Evolutionary conservation across 495 filamentous ascomycete species (phyloP).

Genomic region (Tuber magnatum): DNA sequence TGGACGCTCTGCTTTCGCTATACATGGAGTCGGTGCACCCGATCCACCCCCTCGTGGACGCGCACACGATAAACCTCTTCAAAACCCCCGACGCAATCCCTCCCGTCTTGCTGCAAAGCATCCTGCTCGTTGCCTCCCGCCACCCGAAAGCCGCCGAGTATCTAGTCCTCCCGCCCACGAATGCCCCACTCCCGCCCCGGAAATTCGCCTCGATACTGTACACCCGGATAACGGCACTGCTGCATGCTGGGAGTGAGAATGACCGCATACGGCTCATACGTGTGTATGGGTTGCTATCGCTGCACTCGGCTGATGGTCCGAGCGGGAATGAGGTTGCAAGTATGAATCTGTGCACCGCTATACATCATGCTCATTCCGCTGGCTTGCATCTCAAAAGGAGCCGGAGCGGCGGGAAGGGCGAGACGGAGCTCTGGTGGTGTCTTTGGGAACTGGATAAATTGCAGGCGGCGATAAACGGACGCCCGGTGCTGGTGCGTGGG

Average conservation of each 20-base stretch:
- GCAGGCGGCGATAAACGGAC: constrained; percentile 36
- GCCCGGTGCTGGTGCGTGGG: constrained; percentile 32
- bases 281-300: constrained; percentile 46
- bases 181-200: constrained; percentile 42
- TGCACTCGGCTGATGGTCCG: constrained; percentile 45
- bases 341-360: constrained; percentile 46
- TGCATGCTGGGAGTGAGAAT: constrained; percentile 45
- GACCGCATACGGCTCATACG: constrained; percentile 47
- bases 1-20: constrained; percentile 24
- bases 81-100: constrained; percentile 32
- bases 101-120: constrained; percentile 45
- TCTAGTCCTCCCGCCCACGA: constrained; percentile 40
- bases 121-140: constrained; percentile 48
- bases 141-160: constrained; percentile 41
- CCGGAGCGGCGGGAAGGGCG: constrained; percentile 19
- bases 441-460: constrained; percentile 36
- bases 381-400: constrained; percentile 29
- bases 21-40: constrained; percentile 31
- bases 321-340: constrained; percentile 48
- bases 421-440: constrained; percentile 34
- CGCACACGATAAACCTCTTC: constrained; percentile 32
- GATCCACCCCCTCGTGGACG: constrained; percentile 43
- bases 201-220: constrained; percentile 40
- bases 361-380: constrained; percentile 40
- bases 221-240: constrained; percentile 42